Evolutionary conservation across 768 basidiomycete species (phyloP).

Genomic region (Trichaptum fuscoviolaceum): DNA sequence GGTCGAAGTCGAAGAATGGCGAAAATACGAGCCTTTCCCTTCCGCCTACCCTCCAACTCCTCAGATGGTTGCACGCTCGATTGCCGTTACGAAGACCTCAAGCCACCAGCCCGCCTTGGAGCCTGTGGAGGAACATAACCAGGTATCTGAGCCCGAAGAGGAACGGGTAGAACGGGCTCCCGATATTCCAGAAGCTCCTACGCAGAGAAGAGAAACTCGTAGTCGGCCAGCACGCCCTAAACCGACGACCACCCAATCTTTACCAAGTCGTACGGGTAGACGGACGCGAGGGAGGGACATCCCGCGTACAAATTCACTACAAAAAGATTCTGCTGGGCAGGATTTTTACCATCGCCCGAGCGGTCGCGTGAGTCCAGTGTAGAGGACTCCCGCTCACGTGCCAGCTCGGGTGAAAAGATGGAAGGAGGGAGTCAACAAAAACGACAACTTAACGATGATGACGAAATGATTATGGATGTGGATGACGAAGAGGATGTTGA

Average conservation of each 20-base stretch:
- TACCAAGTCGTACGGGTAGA: conserved; percentile 2
- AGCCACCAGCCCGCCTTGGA: conserved; percentile 10
- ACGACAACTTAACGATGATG: background rate
- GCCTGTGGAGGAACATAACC: conserved; percentile 9
- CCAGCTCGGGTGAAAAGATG: conserved; percentile 42
- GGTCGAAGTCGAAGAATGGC: conserved; percentile 14
- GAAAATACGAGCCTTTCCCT: conserved; percentile 19
- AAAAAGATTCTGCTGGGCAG: conserved; percentile 27
- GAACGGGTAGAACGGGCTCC: conserved; percentile 2
- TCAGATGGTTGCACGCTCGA: conserved; percentile 9
- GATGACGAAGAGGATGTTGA: background rate
- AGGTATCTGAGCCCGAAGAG: conserved; percentile 14
- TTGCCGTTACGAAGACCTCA: conserved; percentile 8
- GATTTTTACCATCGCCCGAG: conserved; percentile 73
- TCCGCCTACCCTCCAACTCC: conserved; percentile 22
- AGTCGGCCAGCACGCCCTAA: background rate
- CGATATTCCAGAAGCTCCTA: background rate
- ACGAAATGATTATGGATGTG: background rate
- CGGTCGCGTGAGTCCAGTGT: conserved; percentile 47
- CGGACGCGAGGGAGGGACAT: conserved; percentile 5
- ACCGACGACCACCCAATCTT: background rate
- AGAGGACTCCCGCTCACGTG: conserved; percentile 50
- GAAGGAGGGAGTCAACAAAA: conserved; percentile 28
- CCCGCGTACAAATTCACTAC: conserved; percentile 34
- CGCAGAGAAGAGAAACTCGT: background rate